Base-by-base conservation (phyloP, 306 rosid genomes). In the Senna siamea region DNA sequence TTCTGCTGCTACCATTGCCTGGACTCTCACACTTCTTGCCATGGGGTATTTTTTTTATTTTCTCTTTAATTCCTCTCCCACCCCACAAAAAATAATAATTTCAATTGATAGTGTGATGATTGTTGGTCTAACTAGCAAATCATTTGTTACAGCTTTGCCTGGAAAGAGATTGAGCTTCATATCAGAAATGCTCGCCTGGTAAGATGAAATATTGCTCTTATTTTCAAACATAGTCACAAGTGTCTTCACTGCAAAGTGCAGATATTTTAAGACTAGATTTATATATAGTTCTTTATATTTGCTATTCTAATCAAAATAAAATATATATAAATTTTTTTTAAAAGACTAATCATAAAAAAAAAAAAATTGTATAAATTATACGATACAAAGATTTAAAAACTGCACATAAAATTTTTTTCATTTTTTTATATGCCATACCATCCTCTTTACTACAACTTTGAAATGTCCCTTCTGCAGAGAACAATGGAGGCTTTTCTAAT, bases 401-500 rank as follows among this genome's bases (percentile, higher is more conserved):
- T n/a, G n/a, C n/a, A n/a, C n/a, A n/a, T n/a, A n/a, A n/a, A n/a
- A n/a, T n/a, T n/a, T n/a, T n/a, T n/a, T n/a, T n/a, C n/a, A n/a
- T n/a, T n/a, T n/a, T n/a, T n/a, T n/a, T n/a, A n/a, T n/a, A n/a
- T 41, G 47, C 47, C 47, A 9, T 41, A 41, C 47, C 47, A 8
- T 41, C 13, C 47, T 10, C 47, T 41, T 37, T 37, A 37, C 40
- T 37, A 4, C 6, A 37, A 37, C 8, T 37, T 69, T 82, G 69
- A 15, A 69, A 60, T 73, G 23, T 61, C 9, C 48, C 43, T 53
- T 51, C 66, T 84, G 86, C 81, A 95, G 98, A 83, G 81, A 87
- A 95, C 98, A 37, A 88, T 95, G 93, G 98, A 95, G 76, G 96
- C 96, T 18, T 95, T 95, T 87, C 70, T 90, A 59, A 95, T 95